Conservation (phyloP, 768 basidiomycete genomes). For the Amanita brunnescens region DNA sequence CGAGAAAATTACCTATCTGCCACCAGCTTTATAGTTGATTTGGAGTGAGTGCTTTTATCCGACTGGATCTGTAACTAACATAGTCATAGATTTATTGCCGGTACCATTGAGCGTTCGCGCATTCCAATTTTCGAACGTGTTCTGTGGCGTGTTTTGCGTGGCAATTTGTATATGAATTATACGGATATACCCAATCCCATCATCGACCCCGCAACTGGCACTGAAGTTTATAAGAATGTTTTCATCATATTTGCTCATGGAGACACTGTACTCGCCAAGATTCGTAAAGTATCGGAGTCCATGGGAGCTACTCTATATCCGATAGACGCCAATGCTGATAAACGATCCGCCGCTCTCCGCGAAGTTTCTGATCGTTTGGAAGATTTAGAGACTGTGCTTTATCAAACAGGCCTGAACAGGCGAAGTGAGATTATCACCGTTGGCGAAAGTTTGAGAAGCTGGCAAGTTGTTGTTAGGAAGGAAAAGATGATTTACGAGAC, state of each 20-base stretch:
- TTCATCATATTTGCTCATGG: slow-evolving; percentile 99
- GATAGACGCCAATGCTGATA: slow-evolving; percentile 91
- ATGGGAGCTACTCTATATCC: slow-evolving; percentile 97
- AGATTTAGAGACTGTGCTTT: slow-evolving; percentile 81
- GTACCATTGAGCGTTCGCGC: slow-evolving; percentile 89
- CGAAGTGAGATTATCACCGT: slow-evolving; percentile 76
- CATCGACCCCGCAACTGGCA: slow-evolving; percentile 74
- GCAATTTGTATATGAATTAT: slow-evolving; percentile 99
- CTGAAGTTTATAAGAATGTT: slow-evolving; percentile 91
- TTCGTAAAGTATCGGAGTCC: slow-evolving; percentile 97
- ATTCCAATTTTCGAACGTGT: slow-evolving; percentile 94
- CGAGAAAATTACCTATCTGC: slow-evolving; percentile 54
- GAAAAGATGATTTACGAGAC: slow-evolving; percentile 97
- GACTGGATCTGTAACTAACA: neutral
- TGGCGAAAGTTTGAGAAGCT: slow-evolving; percentile 77
- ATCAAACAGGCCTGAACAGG: slow-evolving; percentile 80
- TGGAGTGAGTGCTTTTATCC: slow-evolving; percentile 53
- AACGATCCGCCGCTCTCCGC: slow-evolving; percentile 80
- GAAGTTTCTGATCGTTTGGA: slow-evolving; percentile 87
- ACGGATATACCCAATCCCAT: slow-evolving; percentile 92
- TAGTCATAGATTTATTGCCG: slow-evolving; percentile 76
- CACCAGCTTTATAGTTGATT: slow-evolving; percentile 60
- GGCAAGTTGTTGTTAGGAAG: slow-evolving; percentile 91
- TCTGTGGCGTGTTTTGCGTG: slow-evolving; percentile 94
- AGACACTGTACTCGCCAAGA: slow-evolving; percentile 85